Conservation (phyloP, 768 basidiomycete species). For the Auriscalpium microsporum region DNA sequence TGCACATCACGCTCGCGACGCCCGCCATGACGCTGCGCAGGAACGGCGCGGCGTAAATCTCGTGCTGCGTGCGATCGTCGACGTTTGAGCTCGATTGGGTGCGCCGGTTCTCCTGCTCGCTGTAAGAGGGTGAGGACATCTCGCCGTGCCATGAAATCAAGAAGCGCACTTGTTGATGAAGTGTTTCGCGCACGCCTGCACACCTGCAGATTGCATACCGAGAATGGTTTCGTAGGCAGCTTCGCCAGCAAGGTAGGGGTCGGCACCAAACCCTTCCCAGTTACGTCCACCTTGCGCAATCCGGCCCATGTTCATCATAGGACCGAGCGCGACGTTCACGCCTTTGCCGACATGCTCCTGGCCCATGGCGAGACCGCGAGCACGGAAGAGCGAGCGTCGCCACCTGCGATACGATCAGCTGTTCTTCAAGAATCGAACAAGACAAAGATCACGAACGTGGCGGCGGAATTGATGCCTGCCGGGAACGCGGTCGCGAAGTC, state of each 20-base stretch:
- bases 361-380: slow-evolving; percentile 73
- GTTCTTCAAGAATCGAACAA: neutral
- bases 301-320: slow-evolving; percentile 86
- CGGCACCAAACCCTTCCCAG: slow-evolving; percentile 94
- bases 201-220: slow-evolving; percentile 71
- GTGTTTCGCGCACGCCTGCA: slow-evolving; percentile 85
- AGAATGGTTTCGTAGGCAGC: slow-evolving; percentile 71
- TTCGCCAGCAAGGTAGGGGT: slow-evolving; percentile 82
- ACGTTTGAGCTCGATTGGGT: slow-evolving; percentile 54
- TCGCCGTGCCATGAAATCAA: too few relatives aligned
- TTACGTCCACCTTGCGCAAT: slow-evolving; percentile 75
- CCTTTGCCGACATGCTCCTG: slow-evolving; percentile 79
- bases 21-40: slow-evolving; percentile 67
- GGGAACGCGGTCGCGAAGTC: slow-evolving; percentile 78
- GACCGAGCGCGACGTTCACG: slow-evolving; percentile 65
- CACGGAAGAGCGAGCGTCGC: slow-evolving; percentile 71
- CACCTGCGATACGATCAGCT: slow-evolving; percentile 33
- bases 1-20: slow-evolving; percentile 67
- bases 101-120: slow-evolving; percentile 62
- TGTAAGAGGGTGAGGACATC: slow-evolving; percentile 16
- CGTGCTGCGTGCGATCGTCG: slow-evolving; percentile 73
- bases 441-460: slow-evolving; percentile 49
- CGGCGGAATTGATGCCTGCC: slow-evolving; percentile 72
- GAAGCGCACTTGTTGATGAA: slow-evolving; percentile 58
- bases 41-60: slow-evolving; percentile 67